These are phyloP conservation scores for Penicillium thymicola DNA, from an alignment of 2,329 filamentous ascomycete genomes.

Conservation along the genomic window DNA sequence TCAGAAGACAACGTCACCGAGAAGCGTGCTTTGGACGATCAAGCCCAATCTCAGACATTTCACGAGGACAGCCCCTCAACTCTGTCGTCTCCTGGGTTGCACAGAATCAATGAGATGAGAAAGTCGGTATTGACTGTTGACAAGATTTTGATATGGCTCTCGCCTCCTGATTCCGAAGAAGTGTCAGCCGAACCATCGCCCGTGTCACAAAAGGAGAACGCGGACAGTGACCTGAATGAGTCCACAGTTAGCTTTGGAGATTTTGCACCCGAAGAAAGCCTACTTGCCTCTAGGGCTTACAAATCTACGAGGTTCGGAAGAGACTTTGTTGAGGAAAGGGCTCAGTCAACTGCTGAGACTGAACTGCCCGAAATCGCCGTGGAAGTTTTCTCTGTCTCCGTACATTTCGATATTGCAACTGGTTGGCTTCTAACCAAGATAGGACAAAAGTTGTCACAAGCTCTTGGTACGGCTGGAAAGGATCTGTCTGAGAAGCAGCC, in stretches of 20 bases:
- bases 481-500: conserved; percentile 5
- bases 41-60: conserved; percentile 10
- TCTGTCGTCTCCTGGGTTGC: conserved; percentile 16
- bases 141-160: conserved; percentile 36
- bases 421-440: conserved; percentile 42
- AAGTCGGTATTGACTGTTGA: conserved; percentile 38
- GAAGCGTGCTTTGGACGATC: conserved; percentile 6
- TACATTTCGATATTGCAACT: conserved; percentile 41
- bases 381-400: conserved; percentile 30
- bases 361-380: conserved; percentile 24
- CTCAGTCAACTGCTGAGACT: not conserved
- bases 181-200: conserved; percentile 4
- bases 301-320: conserved; percentile 21
- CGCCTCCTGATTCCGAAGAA: conserved; percentile 22
- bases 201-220: conserved; percentile 9
- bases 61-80: conserved; percentile 15
- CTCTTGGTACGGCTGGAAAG: conserved; percentile 16
- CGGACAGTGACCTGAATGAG: conserved; percentile 20
- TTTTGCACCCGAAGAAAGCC: conserved; percentile 22
- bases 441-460: conserved; percentile 30
- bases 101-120: conserved; percentile 28
- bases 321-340: conserved; percentile 3
- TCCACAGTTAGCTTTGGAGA: conserved; percentile 22
- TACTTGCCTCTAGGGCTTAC: conserved; percentile 24
- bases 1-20: conserved; percentile 14